A percentile compares a stretch with the other conserved stretches of the same genome.
Conservation (phyloP, 2,329 filamentous ascomycete species). For the Falciphora oryzae region DNA sequence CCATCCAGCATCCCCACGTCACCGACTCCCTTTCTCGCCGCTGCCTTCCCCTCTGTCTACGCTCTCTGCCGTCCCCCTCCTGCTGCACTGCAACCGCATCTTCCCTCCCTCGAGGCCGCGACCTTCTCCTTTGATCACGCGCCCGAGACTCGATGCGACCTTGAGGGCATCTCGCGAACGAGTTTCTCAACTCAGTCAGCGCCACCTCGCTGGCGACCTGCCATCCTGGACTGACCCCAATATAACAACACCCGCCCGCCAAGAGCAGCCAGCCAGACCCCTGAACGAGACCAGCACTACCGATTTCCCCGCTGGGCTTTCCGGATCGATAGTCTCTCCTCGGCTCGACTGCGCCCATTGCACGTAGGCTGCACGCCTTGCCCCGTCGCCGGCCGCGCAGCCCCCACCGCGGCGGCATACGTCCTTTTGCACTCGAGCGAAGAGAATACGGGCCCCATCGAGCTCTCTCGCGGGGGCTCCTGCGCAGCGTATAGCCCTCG, state of each 20-base stretch:
- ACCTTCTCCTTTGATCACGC: conserved; percentile 8
- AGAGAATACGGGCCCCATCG: background rate
- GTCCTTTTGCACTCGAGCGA: background rate
- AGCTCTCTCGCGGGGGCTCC: background rate
- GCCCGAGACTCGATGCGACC: background rate
- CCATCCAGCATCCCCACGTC: background rate
- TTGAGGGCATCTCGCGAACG: background rate
- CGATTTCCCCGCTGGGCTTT: background rate
- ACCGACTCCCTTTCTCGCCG: too few relatives aligned
- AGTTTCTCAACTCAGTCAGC: background rate
- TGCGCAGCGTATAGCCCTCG: background rate
- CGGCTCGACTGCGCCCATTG: background rate
- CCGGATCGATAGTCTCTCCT: background rate
- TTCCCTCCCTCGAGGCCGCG: background rate
- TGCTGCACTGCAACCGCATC: conserved; percentile 6
- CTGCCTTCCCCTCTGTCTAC: background rate
- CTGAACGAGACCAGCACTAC: background rate
- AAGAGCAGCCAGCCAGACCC: background rate
- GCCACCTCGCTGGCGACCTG: background rate
- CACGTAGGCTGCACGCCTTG: background rate
- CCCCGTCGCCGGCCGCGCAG: background rate
- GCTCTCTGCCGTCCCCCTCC: background rate
- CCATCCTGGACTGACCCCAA: background rate
- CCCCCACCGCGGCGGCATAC: background rate
- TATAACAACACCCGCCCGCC: background rate